phyloP scores from a whole-genome alignment of 2,329 filamentous ascomycete genomes.

The Paecilomyces formosus region DNA sequence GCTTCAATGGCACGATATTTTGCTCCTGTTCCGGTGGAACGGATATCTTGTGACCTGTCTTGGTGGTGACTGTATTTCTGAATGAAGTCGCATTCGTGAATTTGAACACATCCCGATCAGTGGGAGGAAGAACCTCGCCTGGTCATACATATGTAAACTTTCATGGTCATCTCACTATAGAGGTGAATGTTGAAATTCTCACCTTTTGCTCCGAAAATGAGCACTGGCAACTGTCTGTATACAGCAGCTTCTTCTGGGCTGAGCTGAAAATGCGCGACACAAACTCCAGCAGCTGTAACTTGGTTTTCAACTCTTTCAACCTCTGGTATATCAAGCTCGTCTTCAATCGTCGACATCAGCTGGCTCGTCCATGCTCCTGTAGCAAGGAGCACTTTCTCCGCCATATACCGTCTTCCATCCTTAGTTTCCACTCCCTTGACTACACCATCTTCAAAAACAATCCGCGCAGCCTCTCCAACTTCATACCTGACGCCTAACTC shows the following conservation, averaged over 20 bases:
- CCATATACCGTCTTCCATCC: constrained; percentile 41
- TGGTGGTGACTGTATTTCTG: constrained; percentile 44
- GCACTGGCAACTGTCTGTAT: constrained; percentile 47
- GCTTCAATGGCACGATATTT: constrained; percentile 29
- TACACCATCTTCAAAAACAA: constrained; percentile 35
- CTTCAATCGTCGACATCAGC: constrained; percentile 45
- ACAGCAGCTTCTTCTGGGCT: constrained; percentile 42
- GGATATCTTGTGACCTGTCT: constrained; percentile 47
- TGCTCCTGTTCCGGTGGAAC: constrained; percentile 42
- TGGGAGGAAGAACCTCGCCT: constrained; percentile 43
- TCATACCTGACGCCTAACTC: constrained; percentile 39
- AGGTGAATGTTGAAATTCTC: neutral
- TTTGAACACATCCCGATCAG: constrained; percentile 47
- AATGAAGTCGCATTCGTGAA: constrained; percentile 56
- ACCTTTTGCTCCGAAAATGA: constrained; percentile 42
- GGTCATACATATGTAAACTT: neutral
- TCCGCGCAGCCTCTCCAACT: constrained; percentile 35
- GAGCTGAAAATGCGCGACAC: constrained; percentile 51
- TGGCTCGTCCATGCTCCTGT: constrained; percentile 52
- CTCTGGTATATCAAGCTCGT: constrained; percentile 36
- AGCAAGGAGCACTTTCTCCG: constrained; percentile 48
- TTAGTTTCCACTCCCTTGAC: constrained; percentile 40
- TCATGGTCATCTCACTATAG: neutral
- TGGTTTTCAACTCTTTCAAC: constrained; percentile 45
- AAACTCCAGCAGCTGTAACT: constrained; percentile 53